phyloP scores from a whole-genome alignment of 768 basidiomycete genomes.

The Mycena amicta region DNA sequence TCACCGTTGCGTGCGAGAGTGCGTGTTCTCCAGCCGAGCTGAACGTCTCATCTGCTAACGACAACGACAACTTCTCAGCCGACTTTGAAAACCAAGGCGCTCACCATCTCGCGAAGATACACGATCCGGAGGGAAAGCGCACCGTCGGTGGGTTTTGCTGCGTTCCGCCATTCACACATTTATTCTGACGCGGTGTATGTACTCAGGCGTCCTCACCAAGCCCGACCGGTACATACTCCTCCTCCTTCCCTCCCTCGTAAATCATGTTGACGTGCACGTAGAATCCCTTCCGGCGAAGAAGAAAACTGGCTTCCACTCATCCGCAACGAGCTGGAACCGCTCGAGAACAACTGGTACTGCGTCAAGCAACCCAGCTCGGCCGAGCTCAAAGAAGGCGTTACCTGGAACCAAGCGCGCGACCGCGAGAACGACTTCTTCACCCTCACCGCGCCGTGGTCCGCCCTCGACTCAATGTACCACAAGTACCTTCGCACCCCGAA shows the following conservation, averaged over 20 bases:
- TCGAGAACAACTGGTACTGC: slow-evolving; percentile 60
- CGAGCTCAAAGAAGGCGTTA: slow-evolving; percentile 50
- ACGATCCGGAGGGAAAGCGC: slow-evolving; percentile 63
- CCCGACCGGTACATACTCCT: slow-evolving; percentile 48
- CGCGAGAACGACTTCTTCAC: slow-evolving; percentile 61
- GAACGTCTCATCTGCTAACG: neutral
- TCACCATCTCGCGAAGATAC: slow-evolving; percentile 56
- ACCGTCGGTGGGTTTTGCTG: no score
- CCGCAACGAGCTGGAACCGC: slow-evolving; percentile 49
- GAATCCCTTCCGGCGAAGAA: slow-evolving; percentile 55
- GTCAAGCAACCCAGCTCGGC: slow-evolving; percentile 55
- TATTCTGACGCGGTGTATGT: no score
- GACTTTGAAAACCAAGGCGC: slow-evolving; percentile 85
- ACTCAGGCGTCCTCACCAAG: slow-evolving; percentile 76
- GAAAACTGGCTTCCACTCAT: slow-evolving; percentile 57
- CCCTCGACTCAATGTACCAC: slow-evolving; percentile 50
- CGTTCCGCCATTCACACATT: no score
- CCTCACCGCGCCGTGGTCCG: slow-evolving; percentile 52
- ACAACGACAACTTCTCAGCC: slow-evolving; percentile 44
- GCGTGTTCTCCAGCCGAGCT: slow-evolving; percentile 19
- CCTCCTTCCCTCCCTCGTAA: neutral
- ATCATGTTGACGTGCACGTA: neutral
- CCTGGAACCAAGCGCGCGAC: slow-evolving; percentile 61
- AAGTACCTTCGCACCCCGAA: slow-evolving; percentile 56
- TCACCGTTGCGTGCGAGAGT: slow-evolving; percentile 70